Evolutionary conservation across 2,329 filamentous ascomycete species (phyloP).

Genomic region (Microcyclosporella mali): DNA sequence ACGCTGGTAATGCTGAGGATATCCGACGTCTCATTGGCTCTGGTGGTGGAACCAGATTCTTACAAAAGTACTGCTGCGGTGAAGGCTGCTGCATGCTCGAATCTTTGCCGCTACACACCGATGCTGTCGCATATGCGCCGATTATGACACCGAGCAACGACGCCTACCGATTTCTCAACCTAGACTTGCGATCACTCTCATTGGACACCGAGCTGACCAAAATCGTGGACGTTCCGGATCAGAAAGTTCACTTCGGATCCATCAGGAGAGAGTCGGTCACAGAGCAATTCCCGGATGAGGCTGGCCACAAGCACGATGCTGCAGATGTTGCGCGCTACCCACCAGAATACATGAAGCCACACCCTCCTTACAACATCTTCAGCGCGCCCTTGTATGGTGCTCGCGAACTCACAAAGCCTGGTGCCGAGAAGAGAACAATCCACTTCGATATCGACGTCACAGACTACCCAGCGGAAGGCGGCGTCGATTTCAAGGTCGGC

Average conservation of each 20-base stretch:
- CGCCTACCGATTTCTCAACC: slow-evolving; percentile 71
- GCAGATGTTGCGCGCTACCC: slow-evolving; percentile 55
- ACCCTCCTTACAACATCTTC: slow-evolving; percentile 87
- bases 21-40: slow-evolving; percentile 53
- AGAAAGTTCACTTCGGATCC: slow-evolving; percentile 54
- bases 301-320: slow-evolving; percentile 36
- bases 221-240: slow-evolving; percentile 64
- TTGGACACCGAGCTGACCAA: slow-evolving; percentile 64
- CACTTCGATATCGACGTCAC: slow-evolving; percentile 97
- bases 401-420: slow-evolving; percentile 77
- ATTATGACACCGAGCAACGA: slow-evolving; percentile 67
- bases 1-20: slow-evolving; percentile 50
- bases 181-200: slow-evolving; percentile 70
- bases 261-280: slow-evolving; percentile 41
- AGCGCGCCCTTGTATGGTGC: slow-evolving; percentile 80
- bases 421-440: slow-evolving; percentile 93
- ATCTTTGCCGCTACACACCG: slow-evolving; percentile 45
- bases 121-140: slow-evolving; percentile 39
- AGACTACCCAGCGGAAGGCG: slow-evolving; percentile 77
- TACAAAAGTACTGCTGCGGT: slow-evolving; percentile 59
- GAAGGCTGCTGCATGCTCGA: slow-evolving; percentile 59
- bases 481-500: slow-evolving; percentile 91
- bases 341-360: slow-evolving; percentile 84
- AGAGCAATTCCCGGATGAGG: slow-evolving; percentile 48
- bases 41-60: slow-evolving; percentile 51